Conservation (phyloP, 805 yeast species). For the Lachancea meyersii region DNA sequence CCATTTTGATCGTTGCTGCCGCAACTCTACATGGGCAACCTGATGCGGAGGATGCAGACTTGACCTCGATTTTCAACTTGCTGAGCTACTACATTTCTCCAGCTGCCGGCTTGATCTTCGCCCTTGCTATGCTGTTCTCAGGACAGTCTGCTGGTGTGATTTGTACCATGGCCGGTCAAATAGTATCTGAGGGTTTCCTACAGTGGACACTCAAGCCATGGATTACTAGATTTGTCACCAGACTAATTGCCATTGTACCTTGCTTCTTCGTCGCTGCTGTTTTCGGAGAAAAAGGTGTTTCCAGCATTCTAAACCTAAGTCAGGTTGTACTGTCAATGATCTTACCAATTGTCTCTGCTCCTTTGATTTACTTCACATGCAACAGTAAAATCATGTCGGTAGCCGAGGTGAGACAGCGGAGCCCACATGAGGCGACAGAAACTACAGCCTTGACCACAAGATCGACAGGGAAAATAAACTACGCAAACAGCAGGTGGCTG, state of each 20-base stretch:
- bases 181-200: conserved; percentile 86
- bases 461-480: conserved; percentile 43
- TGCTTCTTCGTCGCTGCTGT: conserved; percentile 67
- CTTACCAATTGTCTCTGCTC: conserved; percentile 83
- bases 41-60: conserved; percentile 70
- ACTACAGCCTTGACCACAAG: conserved; percentile 25
- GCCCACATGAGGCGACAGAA: conserved; percentile 26
- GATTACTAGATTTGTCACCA: conserved; percentile 68
- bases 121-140: conserved; percentile 77
- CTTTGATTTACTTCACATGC: conserved; percentile 76
- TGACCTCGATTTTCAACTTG: conserved; percentile 71
- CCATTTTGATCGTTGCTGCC: conserved; percentile 87
- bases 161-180: conserved; percentile 89
- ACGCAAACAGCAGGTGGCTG: conserved; percentile 59
- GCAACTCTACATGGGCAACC: conserved; percentile 66
- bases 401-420: conserved; percentile 16
- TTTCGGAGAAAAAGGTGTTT: conserved; percentile 77
- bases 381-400: conserved; percentile 61
- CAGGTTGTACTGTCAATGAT: conserved; percentile 80
- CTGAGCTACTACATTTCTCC: conserved; percentile 66
- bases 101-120: conserved; percentile 84
- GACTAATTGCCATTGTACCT: conserved; percentile 80
- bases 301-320: conserved; percentile 65
- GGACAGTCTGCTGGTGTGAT: conserved; percentile 97
- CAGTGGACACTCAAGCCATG: conserved; percentile 79